These are phyloP conservation scores for Chrysanthemum makinoi DNA, from an alignment of 129 eudicot genomes.

Conservation along the genomic window DNA sequence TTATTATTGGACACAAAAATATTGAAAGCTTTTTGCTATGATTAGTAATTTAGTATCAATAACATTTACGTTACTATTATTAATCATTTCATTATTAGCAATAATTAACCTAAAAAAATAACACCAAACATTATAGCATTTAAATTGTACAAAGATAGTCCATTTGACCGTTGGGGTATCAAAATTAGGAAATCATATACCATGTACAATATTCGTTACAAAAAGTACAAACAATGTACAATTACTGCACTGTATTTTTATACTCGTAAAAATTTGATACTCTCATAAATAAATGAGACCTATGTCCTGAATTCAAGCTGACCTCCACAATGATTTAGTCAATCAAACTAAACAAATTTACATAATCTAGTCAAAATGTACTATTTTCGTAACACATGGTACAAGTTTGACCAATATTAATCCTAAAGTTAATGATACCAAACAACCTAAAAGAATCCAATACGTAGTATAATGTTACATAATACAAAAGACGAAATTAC, in stretches of 20 bases:
- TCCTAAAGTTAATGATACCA: background rate
- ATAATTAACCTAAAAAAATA: background rate
- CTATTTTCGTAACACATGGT: background rate
- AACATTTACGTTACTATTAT: no score
- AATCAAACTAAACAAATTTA: background rate
- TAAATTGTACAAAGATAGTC: background rate
- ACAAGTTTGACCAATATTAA: background rate
- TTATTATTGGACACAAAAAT: no score
- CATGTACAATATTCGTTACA: slow-evolving; percentile 7
- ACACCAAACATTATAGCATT: background rate
- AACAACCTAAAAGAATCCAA: background rate
- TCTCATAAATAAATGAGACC: background rate
- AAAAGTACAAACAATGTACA: background rate
- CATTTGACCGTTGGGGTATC: background rate
- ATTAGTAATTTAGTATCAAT: no score
- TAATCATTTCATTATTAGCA: no score
- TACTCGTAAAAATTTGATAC: background rate
- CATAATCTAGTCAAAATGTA: slow-evolving; percentile 2
- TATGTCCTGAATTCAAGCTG: background rate
- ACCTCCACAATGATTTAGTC: background rate
- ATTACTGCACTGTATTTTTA: background rate
- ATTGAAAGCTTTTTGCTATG: no score
- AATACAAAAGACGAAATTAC: slow-evolving; percentile 31
- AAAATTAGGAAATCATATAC: background rate
- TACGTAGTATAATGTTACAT: background rate